Base-by-base conservation (phyloP, 2,329 filamentous ascomycete genomes). In the Dothideomycetes sp. region DNA sequence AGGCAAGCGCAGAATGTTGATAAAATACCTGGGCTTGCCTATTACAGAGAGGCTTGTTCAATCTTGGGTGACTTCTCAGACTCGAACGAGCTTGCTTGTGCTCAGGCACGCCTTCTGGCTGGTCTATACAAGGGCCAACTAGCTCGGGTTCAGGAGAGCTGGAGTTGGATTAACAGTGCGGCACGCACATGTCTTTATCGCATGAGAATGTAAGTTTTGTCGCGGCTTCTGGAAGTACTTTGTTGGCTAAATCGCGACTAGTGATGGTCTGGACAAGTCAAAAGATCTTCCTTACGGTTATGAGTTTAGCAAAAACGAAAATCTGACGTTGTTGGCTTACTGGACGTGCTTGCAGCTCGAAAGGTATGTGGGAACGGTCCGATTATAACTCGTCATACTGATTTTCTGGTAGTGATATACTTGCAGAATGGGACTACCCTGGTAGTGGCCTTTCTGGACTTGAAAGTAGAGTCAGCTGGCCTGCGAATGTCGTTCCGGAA, bases 281-380 rank as follows among this genome's bases (percentile, higher is more conserved):
- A 12, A 5, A 17, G 24, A 33, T 22, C 24, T 15, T 25, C 18
- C 15, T 27, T 5, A 12, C 17, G 11, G n/a, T n/a, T n/a, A n/a
- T n/a, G 10, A n/a, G 17, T 32, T 39, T 30, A 20, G 29, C 31
- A 58, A 56, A 41, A 53, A 52, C 25, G 47, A 56, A 32, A 67
- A 67, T 33, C 49, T 68, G 29, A 62, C 69, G 17, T 61, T 68
- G 42, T 56, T 93, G 51, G 82, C 85, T 0, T 95, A 88, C 53
- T 96, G 89, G 89, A 91, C 88, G 6, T 94, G 85, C 57, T 67
- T 95, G 47, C 89, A 96, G 55, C 70, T 96, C 9, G 89, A 96
- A 62, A 94, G 81, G 82, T 85, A 60, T 50, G 61, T 49, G 11
- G n/a, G 8, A 9, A 15, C n/a, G n/a, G 4, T 7, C 12, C 17